Conservation (phyloP, 169 alveolate genomes). For the Eimeria tenella region DNA sequence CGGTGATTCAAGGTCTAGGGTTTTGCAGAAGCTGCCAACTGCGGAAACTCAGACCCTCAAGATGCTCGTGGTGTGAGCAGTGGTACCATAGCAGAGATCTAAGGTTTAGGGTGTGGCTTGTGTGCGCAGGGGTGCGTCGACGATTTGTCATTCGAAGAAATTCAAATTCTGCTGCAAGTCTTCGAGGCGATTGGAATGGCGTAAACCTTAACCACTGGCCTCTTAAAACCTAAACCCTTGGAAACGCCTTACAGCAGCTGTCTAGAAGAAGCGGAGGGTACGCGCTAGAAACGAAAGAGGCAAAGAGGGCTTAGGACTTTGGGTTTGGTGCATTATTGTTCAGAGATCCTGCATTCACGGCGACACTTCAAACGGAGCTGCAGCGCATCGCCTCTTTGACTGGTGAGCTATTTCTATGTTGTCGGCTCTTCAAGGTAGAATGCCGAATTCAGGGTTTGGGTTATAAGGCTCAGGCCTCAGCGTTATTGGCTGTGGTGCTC, state of each 20-base stretch:
- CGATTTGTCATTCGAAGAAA: neutral
- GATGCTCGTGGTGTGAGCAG: too few relatives aligned
- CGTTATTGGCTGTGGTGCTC: too few relatives aligned
- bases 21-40: too few relatives aligned
- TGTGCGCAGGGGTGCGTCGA: neutral
- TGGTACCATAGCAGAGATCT: neutral
- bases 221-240: conserved; percentile 14
- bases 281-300: neutral
- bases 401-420: too few relatives aligned
- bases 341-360: neutral
- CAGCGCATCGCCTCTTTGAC: neutral
- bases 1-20: too few relatives aligned
- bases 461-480: too few relatives aligned
- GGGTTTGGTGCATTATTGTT: neutral
- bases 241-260: neutral
- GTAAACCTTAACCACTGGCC: neutral
- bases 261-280: neutral
- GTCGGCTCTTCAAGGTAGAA: too few relatives aligned
- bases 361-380: neutral
- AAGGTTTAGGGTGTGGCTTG: neutral
- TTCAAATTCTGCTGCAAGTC: neutral
- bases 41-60: too few relatives aligned
- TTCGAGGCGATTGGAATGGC: neutral
- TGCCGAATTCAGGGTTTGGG: too few relatives aligned
- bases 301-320: neutral